Base-by-base conservation (phyloP, 345 rosid species). In the Pelargonium nanum region DNA sequence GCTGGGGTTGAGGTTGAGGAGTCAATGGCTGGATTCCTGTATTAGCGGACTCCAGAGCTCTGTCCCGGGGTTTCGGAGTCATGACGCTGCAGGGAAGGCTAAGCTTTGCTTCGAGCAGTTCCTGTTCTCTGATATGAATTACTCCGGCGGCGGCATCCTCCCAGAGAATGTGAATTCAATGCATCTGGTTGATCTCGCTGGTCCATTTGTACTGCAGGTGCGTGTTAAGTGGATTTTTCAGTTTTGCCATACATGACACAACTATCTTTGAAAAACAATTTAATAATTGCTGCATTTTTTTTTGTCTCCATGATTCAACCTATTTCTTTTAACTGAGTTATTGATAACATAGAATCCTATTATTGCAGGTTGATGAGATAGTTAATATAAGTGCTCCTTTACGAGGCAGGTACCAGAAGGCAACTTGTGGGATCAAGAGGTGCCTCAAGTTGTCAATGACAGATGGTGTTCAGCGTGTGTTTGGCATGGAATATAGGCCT, bases 181-280 rank as follows among this genome's bases (percentile, higher is more conserved):
- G 91, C 85, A 82, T 57, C 84, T 75, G 61, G 86, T 78, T 34
- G 82, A 87, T 72, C 88, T 92, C 66, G 51, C 87, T 19, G 98
- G 98, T 17, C 98, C 97, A 0, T 87, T 84, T 56, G 88, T 89
- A 60, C 75, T 89, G 72, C 97, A 89, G 97, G 97, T 91, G 62
- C 10, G 51, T 10, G 34, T 64, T 40, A 4, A 34, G 9, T 21
- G 26, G 23, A 26, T 21, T n/a, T 45, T 16, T 1, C 44, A 30
- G 2, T 9, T 58, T 64, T 26, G 25, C 9, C 30, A 26, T 44
- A 13, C 19, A n/a, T 10, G 22, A n/a, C 21, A 55, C n/a, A 26
- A 24, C 9, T 3, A 17, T 6, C 19, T 61, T 34, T 56, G 40
- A 22, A 2, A 10, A 15, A 12, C 16, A 26, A 0, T 32, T 2